Base-by-base conservation (phyloP, 768 basidiomycete genomes). In the Rhodotorula graminis region DNA sequence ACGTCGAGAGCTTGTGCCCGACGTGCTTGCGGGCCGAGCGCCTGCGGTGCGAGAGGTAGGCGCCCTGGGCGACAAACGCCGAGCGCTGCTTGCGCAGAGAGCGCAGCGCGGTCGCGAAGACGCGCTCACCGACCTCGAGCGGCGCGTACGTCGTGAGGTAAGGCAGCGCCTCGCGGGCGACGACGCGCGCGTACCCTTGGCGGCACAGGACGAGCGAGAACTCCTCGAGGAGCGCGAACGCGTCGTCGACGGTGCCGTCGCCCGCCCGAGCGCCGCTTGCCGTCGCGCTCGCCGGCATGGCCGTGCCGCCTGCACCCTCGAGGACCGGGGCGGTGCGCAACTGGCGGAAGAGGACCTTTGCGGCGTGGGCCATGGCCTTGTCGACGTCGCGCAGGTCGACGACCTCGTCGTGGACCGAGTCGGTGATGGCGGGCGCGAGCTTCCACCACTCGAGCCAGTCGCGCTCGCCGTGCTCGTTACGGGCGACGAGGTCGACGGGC, bases 371-470 rank as follows among this genome's bases (percentile, higher is more conserved):
- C 64, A 52, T 44, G 4, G 4, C 16, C 25, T 12, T 37, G 31
- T 55, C 58, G 1, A 5, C 49, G 9, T 2, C 27, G 2, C 53
- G 29, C 5, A 68, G 14, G 40, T 31, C n/a, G n/a, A 15, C 8
- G 27, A 29, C 49, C 3, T 33, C 55, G 6, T 1, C 18, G 25
- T 42, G 11, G 27, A 37, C 23, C 16, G 25, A 21, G 49, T 68
- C 71, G 19, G 29, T 19, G 7, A 65, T 25, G 42, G 8, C 15
- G 0, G 72, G 72, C 12, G 56, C 53, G 47, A 73, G 64, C 23
- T 42, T 25, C 67, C 67, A 73, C 72, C 72, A 73, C 37, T 59
- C 42, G 15, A 69, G 23, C 72, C 72, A 73, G 25, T 46, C 40
- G 11, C 46, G 42, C 21, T 60, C 42, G 25, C 55, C 33, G 19